Evolutionary conservation across 148 eudicot genomes (phyloP), one percentile per base, ranked within the genome.

Genomic region (Spergularia bocconei): DNA sequence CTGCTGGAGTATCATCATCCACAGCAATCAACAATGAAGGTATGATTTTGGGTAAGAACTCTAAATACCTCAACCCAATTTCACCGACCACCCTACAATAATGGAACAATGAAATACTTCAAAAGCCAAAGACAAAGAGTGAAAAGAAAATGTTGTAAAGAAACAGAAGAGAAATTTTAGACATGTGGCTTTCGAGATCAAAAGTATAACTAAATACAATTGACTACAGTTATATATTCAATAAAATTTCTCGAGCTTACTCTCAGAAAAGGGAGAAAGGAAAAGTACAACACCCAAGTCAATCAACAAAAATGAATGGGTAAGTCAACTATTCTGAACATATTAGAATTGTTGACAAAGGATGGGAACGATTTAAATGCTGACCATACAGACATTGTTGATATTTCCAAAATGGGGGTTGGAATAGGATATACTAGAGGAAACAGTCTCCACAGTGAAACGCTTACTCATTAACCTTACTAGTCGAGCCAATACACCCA

Each of bases 1-100:
- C 99, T 70, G 99, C 93, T 44, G 99, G 97, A 23, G 92, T 87
- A 71, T 79, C 97, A 82, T 95, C 99, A 72, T 88, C 87, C 76
- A 89, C 81, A 38, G 83, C 81, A 75, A 69, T 72, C 65, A 87
- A 77, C 77, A 92, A 50, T 65, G 86, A 82, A 60, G 97, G 97
- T 67, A 90, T 74, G 64, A 89, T 89, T 71, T 88, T 88, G 72
- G 96, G 91, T 29, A 91, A 79, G 63, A 90, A 84, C 79, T 92
- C 90, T 71, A 79, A 44, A 80, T 90, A 87, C 80, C 83, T 88
- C 85, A 89, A 79, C 69, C 91, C 99, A 70, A 92, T 78, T 71
- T 86, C 89, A 82, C 92, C 93, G 79, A 91, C 63, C 71, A 92
- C 83, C 94, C 99, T 95, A 81, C 74, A 69, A 47, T 33, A 33